A percentile compares a stretch with the other conserved stretches of the same genome.
These are phyloP conservation scores for Phoenix roebelenii DNA, from an alignment of 176 grass and related monocot genomes.

Conservation along the genomic window DNA sequence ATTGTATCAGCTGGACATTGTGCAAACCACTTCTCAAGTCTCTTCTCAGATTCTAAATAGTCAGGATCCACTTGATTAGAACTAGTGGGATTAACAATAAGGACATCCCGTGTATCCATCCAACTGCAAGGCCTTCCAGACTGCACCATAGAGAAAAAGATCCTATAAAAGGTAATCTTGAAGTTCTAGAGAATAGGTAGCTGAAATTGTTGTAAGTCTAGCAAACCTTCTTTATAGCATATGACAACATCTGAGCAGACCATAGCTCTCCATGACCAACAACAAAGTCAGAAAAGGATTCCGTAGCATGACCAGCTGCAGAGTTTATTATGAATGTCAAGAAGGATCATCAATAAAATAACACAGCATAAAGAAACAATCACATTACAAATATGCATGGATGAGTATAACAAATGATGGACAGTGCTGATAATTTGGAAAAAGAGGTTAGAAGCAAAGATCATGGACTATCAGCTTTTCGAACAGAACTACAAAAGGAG, in stretches of 20 bases:
- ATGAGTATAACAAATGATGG: too few species aligned
- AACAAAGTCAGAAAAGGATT: slow-evolving; percentile 96
- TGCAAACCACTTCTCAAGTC: slow-evolving; percentile 79
- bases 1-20: slow-evolving; percentile 51
- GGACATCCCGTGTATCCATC: slow-evolving; percentile 98
- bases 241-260: slow-evolving; percentile 89
- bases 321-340: slow-evolving; percentile 17
- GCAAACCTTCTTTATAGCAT: slow-evolving; percentile 80
- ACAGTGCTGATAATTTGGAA: too few species aligned
- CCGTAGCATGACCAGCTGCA: slow-evolving; percentile 94
- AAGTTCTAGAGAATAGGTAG: too few species aligned
- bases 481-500: too few species aligned
- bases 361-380: too few species aligned
- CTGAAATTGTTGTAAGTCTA: too few species aligned
- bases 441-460: too few species aligned
- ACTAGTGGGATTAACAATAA: slow-evolving; percentile 71
- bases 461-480: too few species aligned
- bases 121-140: slow-evolving; percentile 67
- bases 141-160: slow-evolving; percentile 41
- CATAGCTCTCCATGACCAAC: slow-evolving; percentile 96
- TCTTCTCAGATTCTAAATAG: slow-evolving; percentile 72
- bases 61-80: slow-evolving; percentile 85
- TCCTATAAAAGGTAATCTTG: too few species aligned
- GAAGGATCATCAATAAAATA: not conserved
- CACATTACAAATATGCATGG: too few species aligned